These are phyloP conservation scores for Amoeboaphelidium occidentale DNA, from an alignment of 371 early-diverging fungal species.

Conservation along the genomic window DNA sequence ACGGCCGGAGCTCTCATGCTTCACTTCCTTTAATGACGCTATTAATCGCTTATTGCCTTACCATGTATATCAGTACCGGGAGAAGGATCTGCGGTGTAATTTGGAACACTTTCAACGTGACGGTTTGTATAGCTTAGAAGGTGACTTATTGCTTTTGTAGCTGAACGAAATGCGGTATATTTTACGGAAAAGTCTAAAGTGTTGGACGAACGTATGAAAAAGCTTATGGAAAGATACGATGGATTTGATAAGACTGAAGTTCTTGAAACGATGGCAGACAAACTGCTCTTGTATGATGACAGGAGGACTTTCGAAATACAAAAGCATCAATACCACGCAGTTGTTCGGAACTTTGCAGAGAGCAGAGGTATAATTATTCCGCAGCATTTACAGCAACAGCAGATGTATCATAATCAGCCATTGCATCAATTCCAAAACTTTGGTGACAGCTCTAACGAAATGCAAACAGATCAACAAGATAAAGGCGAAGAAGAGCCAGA, in stretches of 20 bases:
- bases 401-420: neutral
- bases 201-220: neutral
- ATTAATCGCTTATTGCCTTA: slow-evolving; percentile 36
- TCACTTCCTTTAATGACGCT: slow-evolving; percentile 27
- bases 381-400: neutral
- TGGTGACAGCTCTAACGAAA: neutral
- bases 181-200: neutral
- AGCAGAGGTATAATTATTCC: too few relatives aligned
- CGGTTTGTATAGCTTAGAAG: neutral
- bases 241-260: too few relatives aligned
- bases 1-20: too few relatives aligned
- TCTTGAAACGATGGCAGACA: too few relatives aligned
- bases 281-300: neutral
- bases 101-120: neutral
- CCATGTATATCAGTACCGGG: slow-evolving; percentile 41
- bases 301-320: too few relatives aligned
- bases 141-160: neutral
- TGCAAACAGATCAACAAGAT: neutral
- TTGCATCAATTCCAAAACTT: neutral
- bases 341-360: too few relatives aligned
- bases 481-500: neutral
- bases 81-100: slow-evolving; percentile 14
- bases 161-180: neutral
- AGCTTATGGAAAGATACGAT: too few relatives aligned
- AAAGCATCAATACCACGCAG: too few relatives aligned